These are phyloP conservation scores for Coemansia sp. DNA, from an alignment of 371 early-diverging fungal genomes.

Conservation along the genomic window DNA sequence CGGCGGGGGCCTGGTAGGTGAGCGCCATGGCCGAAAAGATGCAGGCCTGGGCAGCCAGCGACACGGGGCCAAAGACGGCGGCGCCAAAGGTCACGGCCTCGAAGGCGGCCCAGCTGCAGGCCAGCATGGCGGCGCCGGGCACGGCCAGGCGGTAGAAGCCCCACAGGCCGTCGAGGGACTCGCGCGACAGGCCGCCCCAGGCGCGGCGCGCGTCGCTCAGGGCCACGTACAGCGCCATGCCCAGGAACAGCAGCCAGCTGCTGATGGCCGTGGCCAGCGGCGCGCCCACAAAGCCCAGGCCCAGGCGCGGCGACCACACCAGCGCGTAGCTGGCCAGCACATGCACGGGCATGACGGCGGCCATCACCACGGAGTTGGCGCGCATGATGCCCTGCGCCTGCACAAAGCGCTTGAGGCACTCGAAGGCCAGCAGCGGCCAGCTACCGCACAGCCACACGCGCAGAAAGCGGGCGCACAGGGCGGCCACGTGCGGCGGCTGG, in stretches of 20 bases:
- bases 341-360: conserved; percentile 74
- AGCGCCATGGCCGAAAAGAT: conserved; percentile 68
- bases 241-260: conserved; percentile 67
- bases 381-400: conserved; percentile 88
- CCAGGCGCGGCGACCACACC: conserved; percentile 65
- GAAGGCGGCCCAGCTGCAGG: conserved; percentile 73
- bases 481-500: conserved; percentile 30
- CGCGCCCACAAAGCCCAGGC: conserved; percentile 80
- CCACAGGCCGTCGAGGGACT: conserved; percentile 64
- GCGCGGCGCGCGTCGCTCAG: conserved; percentile 64
- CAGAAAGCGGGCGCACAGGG: conserved; percentile 62
- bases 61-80: conserved; percentile 65
- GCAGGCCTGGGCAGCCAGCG: conserved; percentile 85
- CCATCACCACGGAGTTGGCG: conserved; percentile 71
- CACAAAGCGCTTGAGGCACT: conserved; percentile 76
- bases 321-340: conserved; percentile 70
- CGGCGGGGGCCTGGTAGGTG: conserved; percentile 66
- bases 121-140: conserved; percentile 70
- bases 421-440: conserved; percentile 73
- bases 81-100: conserved; percentile 78
- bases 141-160: conserved; percentile 70
- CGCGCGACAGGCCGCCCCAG: conserved; percentile 83
- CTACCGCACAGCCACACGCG: conserved; percentile 67
- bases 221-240: conserved; percentile 62
- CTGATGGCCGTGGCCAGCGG: conserved; percentile 77